A percentile compares a stretch with the other conserved stretches of the same genome.
Evolutionary conservation across 176 grass and related monocot species (phyloP).

Genomic region (Triticum dicoccoides): DNA sequence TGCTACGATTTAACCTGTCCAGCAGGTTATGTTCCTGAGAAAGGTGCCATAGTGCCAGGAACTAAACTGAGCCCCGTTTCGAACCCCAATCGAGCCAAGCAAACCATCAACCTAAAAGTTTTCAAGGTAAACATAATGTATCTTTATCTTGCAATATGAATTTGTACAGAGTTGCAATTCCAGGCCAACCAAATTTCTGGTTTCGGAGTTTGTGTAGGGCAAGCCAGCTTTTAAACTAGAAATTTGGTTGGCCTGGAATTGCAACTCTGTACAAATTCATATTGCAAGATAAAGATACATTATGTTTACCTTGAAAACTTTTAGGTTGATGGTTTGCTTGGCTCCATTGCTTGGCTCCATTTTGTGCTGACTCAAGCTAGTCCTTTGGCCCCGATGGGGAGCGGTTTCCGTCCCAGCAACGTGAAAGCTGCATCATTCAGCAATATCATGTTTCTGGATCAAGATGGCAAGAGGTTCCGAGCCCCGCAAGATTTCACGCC

Average conservation of each 20-base stretch:
- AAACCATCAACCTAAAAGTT: background rate
- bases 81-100: background rate
- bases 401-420: background rate
- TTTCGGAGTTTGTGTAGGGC: background rate
- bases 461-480: background rate
- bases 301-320: too few relatives aligned
- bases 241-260: too few relatives aligned
- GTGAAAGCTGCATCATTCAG: background rate
- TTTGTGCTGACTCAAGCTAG: background rate
- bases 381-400: background rate
- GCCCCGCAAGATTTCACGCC: background rate
- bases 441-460: background rate
- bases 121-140: background rate
- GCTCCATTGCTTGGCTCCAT: too few relatives aligned
- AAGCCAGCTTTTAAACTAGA: too few relatives aligned
- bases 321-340: too few relatives aligned
- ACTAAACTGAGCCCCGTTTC: background rate
- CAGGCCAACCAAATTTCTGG: background rate
- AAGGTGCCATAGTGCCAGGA: background rate
- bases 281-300: too few relatives aligned
- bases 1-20: background rate
- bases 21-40: background rate
- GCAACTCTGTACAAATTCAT: too few relatives aligned
- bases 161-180: background rate
- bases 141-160: background rate